Evolutionary conservation across 345 rosid genomes (phyloP), one percentile per base, ranked within the genome.

Genomic region (Turnera subulata): DNA sequence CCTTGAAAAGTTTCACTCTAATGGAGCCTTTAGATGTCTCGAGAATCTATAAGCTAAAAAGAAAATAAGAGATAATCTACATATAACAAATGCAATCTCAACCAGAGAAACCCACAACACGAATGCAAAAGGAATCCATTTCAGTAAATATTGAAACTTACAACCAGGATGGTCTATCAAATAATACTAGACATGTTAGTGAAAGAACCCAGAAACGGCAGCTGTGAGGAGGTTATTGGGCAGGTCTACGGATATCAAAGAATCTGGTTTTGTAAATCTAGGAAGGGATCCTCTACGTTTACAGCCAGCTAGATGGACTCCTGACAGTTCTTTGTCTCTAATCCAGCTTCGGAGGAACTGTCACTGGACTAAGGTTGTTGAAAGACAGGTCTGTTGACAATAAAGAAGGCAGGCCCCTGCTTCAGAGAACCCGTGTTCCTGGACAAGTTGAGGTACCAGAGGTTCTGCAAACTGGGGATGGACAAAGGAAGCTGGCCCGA

Each of bases 361-460:
- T 78, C 70, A 86, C 91, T 26, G 86, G 64, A 29, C 77, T 72
- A 53, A 92, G 78, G 45, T 79, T 79, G 76, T 89, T 92, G 77
- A 81, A 86, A 6, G 98, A 92, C 63, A 92, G 78, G 73, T 92
- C 98, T 6, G 89, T 60, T 24, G 91, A 77, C 42, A 84, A 40
- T 19, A 92, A 74, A 50, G 96, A 81, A 46, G 96, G 96, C 49
- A 92, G 48, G 1, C 82, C 86, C 48, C 62, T 73, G 52, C 90
- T 53, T 72, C 82, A 5, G 88, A 71, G 68, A 92, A 74, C 21
- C 68, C 82, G 68, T n/a, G n/a, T 92, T 92, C 70, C 89, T 76
- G 0, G 98, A 92, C 52, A 92, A 71, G 59, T 89, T 89, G 26
- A 92, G 96, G 72, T 72, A 80, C 98, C 98, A 92, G 12, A 92